Conservation (phyloP, 768 basidiomycete genomes). For the Psilocybe cyanescens region DNA sequence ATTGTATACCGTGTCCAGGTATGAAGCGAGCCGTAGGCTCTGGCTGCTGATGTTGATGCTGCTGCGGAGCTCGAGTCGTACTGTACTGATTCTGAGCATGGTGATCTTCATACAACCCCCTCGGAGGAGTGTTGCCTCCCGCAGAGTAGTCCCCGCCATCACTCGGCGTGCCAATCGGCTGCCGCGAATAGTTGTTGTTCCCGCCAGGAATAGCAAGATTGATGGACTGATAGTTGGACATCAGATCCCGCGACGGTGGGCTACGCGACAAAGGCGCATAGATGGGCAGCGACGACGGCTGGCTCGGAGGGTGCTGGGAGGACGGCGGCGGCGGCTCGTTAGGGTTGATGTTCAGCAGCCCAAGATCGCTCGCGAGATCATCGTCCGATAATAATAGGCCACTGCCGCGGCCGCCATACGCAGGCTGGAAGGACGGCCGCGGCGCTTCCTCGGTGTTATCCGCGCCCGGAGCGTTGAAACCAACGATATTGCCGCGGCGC, state of each 20-base stretch:
- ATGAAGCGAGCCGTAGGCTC: constrained; percentile 63
- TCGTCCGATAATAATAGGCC: constrained; percentile 73
- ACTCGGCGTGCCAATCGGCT: constrained; percentile 61
- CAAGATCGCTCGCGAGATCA: constrained; percentile 76
- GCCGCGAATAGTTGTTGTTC: constrained; percentile 46
- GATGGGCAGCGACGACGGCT: constrained; percentile 78
- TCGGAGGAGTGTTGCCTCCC: constrained; percentile 51
- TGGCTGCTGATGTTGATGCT: constrained; percentile 27
- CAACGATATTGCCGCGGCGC: constrained; percentile 63
- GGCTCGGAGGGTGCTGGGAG: constrained; percentile 59
- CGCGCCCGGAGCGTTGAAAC: constrained; percentile 64
- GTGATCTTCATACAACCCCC: constrained; percentile 49
- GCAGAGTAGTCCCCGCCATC: constrained; percentile 52
- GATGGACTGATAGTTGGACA: constrained; percentile 59
- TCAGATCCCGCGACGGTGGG: constrained; percentile 56
- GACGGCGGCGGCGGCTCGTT: constrained; percentile 44
- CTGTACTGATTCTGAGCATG: constrained; percentile 43
- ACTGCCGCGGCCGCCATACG: constrained; percentile 45
- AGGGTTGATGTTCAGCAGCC: constrained; percentile 58
- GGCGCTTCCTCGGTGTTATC: constrained; percentile 39
- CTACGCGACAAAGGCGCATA: constrained; percentile 72
- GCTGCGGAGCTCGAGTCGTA: constrained; percentile 24
- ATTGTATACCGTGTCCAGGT: constrained; percentile 68
- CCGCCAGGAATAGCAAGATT: constrained; percentile 58
- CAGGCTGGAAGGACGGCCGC: constrained; percentile 35